Evolutionary conservation across 2,329 filamentous ascomycete genomes (phyloP).

Genomic region (Aspergillus hiratsukae): DNA sequence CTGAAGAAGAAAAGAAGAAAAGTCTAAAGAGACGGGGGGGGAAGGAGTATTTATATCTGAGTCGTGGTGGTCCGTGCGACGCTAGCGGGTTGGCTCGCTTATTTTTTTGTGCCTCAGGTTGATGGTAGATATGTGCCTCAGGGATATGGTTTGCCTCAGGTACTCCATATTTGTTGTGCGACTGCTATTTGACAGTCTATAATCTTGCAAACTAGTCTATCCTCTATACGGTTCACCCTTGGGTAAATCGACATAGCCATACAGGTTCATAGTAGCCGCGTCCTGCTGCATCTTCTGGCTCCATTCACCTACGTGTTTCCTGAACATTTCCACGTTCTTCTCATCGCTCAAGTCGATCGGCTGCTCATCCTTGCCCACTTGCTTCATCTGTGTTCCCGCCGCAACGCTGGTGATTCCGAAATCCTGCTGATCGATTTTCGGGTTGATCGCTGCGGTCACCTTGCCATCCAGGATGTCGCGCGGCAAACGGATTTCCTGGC

Average conservation of each 20-base stretch:
- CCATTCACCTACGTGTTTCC: constrained; percentile 43
- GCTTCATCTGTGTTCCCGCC: constrained; percentile 49
- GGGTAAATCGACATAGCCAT: constrained; percentile 42
- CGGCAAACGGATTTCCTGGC: constrained; percentile 45
- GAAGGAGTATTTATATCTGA: constrained; percentile 26
- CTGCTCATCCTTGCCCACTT: constrained; percentile 50
- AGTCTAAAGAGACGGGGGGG: constrained; percentile 21
- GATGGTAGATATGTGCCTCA: neutral
- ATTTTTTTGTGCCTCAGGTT: neutral
- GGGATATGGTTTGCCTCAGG: neutral
- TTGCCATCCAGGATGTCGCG: constrained; percentile 29
- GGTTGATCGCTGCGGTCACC: constrained; percentile 47
- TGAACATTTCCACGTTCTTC: constrained; percentile 46
- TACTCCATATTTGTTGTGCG: neutral
- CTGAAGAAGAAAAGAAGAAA: constrained; percentile 43
- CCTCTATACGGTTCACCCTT: neutral
- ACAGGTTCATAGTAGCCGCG: constrained; percentile 33
- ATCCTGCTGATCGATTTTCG: constrained; percentile 47
- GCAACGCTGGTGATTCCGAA: constrained; percentile 47
- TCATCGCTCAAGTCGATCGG: constrained; percentile 50
- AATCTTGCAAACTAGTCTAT: neutral
- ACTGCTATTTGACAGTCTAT: neutral
- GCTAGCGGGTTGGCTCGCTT: constrained; percentile 2
- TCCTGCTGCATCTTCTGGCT: constrained; percentile 37
- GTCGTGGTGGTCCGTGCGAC: constrained; percentile 7